Conservation (phyloP, 805 yeast species). For the Lipomyces orientalis region DNA sequence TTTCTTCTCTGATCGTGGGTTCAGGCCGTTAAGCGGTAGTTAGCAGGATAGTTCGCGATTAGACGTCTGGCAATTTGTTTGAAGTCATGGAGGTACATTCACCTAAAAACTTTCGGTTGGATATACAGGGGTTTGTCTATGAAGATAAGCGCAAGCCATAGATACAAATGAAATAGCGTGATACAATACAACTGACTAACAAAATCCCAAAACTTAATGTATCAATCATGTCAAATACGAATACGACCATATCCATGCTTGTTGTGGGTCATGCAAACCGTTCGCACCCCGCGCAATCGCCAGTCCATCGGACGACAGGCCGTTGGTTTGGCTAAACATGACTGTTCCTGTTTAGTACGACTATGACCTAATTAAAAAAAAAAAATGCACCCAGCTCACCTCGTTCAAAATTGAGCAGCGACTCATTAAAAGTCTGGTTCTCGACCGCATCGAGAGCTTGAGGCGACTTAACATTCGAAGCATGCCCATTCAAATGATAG, state of each 20-base stretch:
- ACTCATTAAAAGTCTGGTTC: neutral
- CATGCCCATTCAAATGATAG: constrained; percentile 6
- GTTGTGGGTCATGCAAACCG: constrained; percentile 21
- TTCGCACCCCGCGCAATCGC: constrained; percentile 1
- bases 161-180: neutral
- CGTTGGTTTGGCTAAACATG: constrained; percentile 8
- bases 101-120: neutral
- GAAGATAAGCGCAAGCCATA: neutral
- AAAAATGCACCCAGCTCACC: neutral
- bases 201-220: neutral
- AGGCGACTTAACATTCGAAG: neutral
- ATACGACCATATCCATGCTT: constrained; percentile 33
- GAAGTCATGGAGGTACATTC: too few species aligned
- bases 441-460: neutral
- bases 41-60: neutral
- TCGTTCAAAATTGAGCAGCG: constrained; percentile 9
- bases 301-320: neutral
- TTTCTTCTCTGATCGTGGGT: constrained; percentile 21
- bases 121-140: neutral
- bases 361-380: neutral
- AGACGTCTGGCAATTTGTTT: too few species aligned
- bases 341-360: neutral
- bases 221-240: neutral
- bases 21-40: constrained; percentile 3
- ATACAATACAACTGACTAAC: neutral